These are phyloP conservation scores for Sechiopsis laciniata DNA, from an alignment of 306 rosid species.

Conservation along the genomic window DNA sequence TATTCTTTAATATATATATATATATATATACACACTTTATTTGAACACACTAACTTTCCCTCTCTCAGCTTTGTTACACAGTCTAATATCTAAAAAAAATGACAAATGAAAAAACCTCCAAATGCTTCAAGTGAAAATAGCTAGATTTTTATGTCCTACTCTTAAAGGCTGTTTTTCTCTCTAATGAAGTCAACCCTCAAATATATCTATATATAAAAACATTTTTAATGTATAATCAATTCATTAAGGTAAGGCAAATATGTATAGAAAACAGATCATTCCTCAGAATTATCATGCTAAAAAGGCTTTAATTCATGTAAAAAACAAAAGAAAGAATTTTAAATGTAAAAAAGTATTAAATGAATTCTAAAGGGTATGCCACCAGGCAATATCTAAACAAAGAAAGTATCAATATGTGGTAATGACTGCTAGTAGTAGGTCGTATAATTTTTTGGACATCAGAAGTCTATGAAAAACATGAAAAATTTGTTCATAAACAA, in stretches of 20 bases:
- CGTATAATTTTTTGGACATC: background rate
- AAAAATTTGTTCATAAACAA: background rate
- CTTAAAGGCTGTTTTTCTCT: background rate
- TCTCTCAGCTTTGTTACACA: too few relatives aligned
- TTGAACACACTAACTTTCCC: background rate
- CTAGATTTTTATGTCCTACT: background rate
- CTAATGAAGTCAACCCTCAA: too few relatives aligned
- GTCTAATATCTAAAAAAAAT: background rate
- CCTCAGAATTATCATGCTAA: background rate
- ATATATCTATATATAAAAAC: too few relatives aligned
- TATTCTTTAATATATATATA: too few relatives aligned
- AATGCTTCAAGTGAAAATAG: background rate
- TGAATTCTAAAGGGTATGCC: background rate
- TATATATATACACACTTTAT: background rate
- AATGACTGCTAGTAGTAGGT: background rate
- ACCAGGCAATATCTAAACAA: background rate
- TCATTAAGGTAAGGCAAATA: background rate
- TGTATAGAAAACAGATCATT: background rate
- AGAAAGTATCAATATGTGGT: too few relatives aligned
- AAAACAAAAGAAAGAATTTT: background rate
- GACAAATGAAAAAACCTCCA: background rate
- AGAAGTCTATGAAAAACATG: background rate
- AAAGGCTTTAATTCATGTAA: background rate
- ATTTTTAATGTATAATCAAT: too few relatives aligned
- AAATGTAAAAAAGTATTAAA: background rate